Base-by-base conservation (phyloP, 2,329 filamentous ascomycete species). In the Xylariales sp. region DNA sequence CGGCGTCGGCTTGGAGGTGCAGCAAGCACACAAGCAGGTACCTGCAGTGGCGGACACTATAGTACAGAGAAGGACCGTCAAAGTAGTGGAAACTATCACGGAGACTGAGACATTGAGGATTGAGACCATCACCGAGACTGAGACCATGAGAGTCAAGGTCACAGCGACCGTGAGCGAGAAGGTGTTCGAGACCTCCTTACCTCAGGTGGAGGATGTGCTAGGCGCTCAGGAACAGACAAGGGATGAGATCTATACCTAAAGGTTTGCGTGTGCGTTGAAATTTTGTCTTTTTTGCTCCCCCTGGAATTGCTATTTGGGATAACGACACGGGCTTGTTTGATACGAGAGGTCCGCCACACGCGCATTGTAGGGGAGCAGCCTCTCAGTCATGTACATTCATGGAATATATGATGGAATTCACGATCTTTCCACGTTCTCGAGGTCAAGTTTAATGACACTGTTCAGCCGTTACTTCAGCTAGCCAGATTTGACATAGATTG, bases 21-120 rank as follows among this genome's bases (percentile, higher is more conserved):
- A n/a, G n/a, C n/a, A n/a, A n/a, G 29, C 20, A 11, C 37, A 25
- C 16, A 7, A 29, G 11, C 16, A 11, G 6, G 27, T n/a, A 5
- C 12, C 12, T 10, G 13, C n/a, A 6, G n/a, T 12, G 14, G 34
- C 37, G 4, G 41, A 51, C 2, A 49, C 46, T 3, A 49, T 57
- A 13, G 52, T 49, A 14, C 47, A 55, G 32, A 54, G 49, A 28
- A 57, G 52, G 33, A 43, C 56, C 0, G 52, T 65, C 10, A 53
- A 52, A 3, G 46, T 65, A 5, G 50, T 65, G 8, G 56, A 65
- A 43, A 62, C 55, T 2, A 49, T 60, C n/a, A 59, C 56, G 2
- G 42, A 58, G 46, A 47, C 54, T 3, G 37, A 67, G 2, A 38
- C 35, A 10, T 15, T 38, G 14, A 30, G 14, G 18, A 38, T 38